Evolutionary conservation across 495 filamentous ascomycete genomes (phyloP), one percentile per base, ranked within the genome.

Genomic region (Glonium stellatum): DNA sequence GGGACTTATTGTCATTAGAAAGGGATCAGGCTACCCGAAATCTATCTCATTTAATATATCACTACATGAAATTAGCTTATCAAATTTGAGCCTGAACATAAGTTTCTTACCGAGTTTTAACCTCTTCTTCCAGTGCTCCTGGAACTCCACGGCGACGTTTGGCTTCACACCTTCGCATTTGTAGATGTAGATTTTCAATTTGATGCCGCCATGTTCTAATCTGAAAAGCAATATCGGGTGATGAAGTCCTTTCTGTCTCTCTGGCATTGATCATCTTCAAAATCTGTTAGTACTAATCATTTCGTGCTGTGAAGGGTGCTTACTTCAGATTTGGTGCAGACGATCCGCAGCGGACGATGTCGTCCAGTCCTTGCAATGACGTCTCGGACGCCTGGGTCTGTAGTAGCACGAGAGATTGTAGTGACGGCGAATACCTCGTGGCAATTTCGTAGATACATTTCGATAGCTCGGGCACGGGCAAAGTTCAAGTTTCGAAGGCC

Each of bases 311-410:
- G 12, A 18, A 13, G 9, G 13, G 9, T 15, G 31, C 48, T 25
- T 51, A 51, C 62, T 21, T 60, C 62, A 11, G 62, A 60, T 27
- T 60, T 60, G 13, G 62, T 64, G 47, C 62, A 64, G 6, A 64
- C 50, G 31, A 64, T 64, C 3, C 54, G 57, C 13, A 64, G 35
- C n/a, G 62, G 62, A 12, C 62, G 62, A 56, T 64, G 62, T 23
- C 46, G 44, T 15, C 54, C 53, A 36, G 48, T 59, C 5, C 61
- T 57, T 22, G 22, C 18, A 22, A 64, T 47, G 31, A 57, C 56
- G 37, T 64, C 62, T n/a, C 19, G 21, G 1, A 64, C 46, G 11
- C 46, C 42, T 9, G 34, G 15, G 39, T 64, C 62, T 8, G 46
- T 31, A 4, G 54, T 34, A 47, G 58, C 62, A 23, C 42, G 5